A percentile compares a stretch with the other conserved stretches of the same genome.
Conservation (phyloP, 352 stramenopile genomes). For the Globisporangium cystogenes region DNA sequence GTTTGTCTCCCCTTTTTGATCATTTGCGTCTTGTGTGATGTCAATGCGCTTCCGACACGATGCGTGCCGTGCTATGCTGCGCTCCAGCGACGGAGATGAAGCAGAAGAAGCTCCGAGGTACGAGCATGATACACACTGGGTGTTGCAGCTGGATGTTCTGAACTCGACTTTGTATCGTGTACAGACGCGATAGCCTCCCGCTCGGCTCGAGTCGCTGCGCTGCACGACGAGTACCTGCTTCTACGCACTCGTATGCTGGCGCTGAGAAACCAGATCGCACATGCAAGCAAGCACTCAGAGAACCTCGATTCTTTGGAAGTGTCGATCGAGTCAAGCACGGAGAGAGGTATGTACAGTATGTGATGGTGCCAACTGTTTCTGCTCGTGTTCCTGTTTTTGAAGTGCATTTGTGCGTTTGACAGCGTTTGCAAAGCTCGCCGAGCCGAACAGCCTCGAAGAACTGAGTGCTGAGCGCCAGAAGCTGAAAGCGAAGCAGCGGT, state of each 20-base stretch:
- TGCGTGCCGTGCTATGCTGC: background rate
- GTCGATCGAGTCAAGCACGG: constrained; percentile 13
- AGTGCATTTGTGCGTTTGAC: constrained; percentile 5
- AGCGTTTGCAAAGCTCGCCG: constrained; percentile 8
- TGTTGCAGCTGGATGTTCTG: too few species aligned
- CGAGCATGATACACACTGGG: background rate
- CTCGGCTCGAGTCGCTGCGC: constrained; percentile 26
- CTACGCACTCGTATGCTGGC: constrained; percentile 25
- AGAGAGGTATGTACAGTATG: constrained; percentile 13
- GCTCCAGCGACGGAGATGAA: constrained; percentile 35
- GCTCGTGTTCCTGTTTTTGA: background rate
- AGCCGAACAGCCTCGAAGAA: constrained; percentile 16
- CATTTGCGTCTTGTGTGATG: too few species aligned
- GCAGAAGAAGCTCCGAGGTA: constrained; percentile 34
- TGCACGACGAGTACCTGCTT: constrained; percentile 25
- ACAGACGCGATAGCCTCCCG: constrained; percentile 26
- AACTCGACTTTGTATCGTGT: background rate
- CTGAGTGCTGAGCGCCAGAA: constrained; percentile 30
- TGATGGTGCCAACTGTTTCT: too few species aligned
- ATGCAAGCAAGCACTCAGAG: constrained; percentile 16
- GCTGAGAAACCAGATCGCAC: constrained; percentile 21
- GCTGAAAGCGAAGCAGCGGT: constrained; percentile 34
- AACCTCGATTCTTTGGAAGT: constrained; percentile 14
- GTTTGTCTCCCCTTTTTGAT: constrained; percentile 6
- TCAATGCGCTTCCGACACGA: background rate